Conservation (phyloP, 768 basidiomycete species). For the button mushroom (Agaricus bisporus) region DNA sequence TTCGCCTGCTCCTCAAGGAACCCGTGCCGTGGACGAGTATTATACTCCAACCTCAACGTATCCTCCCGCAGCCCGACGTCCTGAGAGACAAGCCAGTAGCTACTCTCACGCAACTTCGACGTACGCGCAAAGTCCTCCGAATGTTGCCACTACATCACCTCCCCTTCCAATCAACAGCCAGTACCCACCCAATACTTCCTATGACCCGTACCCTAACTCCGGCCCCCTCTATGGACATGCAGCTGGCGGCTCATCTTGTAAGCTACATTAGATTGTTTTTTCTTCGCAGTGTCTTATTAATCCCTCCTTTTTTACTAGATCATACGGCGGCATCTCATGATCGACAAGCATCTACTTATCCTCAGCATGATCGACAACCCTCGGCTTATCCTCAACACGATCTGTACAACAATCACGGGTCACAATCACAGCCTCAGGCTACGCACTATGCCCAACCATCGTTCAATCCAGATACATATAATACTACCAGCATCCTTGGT, state of each 20-base stretch:
- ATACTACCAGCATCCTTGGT: slow-evolving; percentile 16
- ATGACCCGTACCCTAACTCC: slow-evolving; percentile 28
- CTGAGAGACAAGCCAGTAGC: slow-evolving; percentile 29
- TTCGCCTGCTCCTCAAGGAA: slow-evolving; percentile 54
- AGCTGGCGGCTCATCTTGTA: slow-evolving; percentile 49
- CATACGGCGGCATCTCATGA: slow-evolving; percentile 47
- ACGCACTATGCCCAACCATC: slow-evolving; percentile 21
- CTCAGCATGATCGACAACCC: slow-evolving; percentile 45
- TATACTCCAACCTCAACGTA: slow-evolving; percentile 39
- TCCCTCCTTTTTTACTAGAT: slow-evolving; percentile 31
- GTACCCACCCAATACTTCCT: slow-evolving; percentile 27
- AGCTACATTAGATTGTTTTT: slow-evolving; percentile 17
- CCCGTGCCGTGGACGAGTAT: slow-evolving; percentile 72
- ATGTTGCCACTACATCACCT: slow-evolving; percentile 11
- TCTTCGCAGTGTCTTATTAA: not conserved
- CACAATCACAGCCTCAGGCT: slow-evolving; percentile 19
- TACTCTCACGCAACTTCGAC: slow-evolving; percentile 35
- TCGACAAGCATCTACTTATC: slow-evolving; percentile 40
- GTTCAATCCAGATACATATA: slow-evolving; percentile 34
- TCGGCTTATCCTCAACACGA: slow-evolving; percentile 46
- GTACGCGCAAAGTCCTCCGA: slow-evolving; percentile 16
- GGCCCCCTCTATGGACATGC: slow-evolving; percentile 46
- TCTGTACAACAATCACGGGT: slow-evolving; percentile 31
- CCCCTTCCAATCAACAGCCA: slow-evolving; percentile 19
- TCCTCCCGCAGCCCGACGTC: slow-evolving; percentile 39